Evolutionary conservation across 208 protist species (phyloP).

Genomic region (Leishmania gerbilli): DNA sequence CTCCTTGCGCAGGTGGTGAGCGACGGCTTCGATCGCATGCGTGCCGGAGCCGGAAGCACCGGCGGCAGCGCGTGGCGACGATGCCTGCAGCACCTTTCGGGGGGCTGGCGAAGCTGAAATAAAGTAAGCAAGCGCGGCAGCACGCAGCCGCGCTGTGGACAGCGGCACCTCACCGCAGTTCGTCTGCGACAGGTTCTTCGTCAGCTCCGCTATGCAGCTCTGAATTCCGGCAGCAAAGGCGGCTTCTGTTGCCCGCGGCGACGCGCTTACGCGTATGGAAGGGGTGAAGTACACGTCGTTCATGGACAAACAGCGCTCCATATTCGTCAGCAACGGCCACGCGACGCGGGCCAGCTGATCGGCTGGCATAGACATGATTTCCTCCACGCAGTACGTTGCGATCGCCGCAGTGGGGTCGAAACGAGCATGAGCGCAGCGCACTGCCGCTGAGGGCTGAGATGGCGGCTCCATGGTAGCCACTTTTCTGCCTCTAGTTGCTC

Average conservation of each 20-base stretch:
- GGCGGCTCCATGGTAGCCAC: neutral
- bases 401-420: constrained; percentile 18
- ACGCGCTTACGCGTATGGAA: constrained; percentile 40
- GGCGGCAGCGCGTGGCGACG: neutral
- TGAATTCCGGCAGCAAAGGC: constrained; percentile 30
- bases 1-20: neutral
- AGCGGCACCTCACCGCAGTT: constrained; percentile 20
- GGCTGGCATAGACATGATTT: constrained; percentile 51
- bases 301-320: constrained; percentile 20
- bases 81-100: neutral
- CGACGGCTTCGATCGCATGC: neutral
- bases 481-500: neutral
- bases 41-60: neutral
- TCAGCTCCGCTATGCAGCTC: constrained; percentile 20
- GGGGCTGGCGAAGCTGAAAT: neutral
- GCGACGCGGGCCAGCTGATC: constrained; percentile 44
- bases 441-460: neutral
- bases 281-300: constrained; percentile 34
- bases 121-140: constrained; percentile 25
- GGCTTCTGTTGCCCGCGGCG: constrained; percentile 28
- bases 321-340: constrained; percentile 46
- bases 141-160: constrained; percentile 24
- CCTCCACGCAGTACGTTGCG: constrained; percentile 36
- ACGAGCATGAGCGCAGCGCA: constrained; percentile 1
- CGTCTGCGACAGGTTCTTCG: constrained; percentile 8